Evolutionary conservation across 306 rosid species (phyloP).

Genomic region (Acacia crassicarpa): DNA sequence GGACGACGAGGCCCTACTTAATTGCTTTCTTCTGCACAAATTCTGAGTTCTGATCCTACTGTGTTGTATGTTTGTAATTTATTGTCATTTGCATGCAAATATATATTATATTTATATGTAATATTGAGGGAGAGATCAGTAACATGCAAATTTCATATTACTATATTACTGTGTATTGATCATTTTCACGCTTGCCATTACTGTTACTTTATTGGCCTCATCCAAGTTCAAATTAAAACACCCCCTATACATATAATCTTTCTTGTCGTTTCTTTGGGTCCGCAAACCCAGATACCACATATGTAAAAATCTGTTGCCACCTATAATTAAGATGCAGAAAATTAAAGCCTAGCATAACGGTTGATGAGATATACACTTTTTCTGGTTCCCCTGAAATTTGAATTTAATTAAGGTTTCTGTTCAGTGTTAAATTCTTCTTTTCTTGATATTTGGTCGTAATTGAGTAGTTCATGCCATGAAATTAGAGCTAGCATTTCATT

Average conservation of each 20-base stretch:
- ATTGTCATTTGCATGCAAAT: neutral
- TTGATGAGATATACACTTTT: neutral
- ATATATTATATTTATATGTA: neutral
- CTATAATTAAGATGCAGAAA: neutral
- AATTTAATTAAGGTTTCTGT: neutral
- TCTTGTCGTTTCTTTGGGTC: slow-evolving; percentile 28
- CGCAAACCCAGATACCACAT: neutral
- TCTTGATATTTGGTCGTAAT: neutral
- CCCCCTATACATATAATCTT: neutral
- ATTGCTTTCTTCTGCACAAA: slow-evolving; percentile 28
- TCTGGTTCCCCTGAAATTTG: neutral
- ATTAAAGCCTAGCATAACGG: neutral
- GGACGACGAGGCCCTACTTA: slow-evolving; percentile 39
- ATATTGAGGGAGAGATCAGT: slow-evolving; percentile 4
- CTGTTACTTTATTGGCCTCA: slow-evolving; percentile 24
- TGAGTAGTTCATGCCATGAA: neutral
- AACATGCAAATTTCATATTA: slow-evolving; percentile 39
- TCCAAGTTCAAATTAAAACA: neutral
- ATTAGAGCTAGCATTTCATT: neutral
- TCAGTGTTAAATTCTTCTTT: neutral
- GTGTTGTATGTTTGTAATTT: slow-evolving; percentile 15
- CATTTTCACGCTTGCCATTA: neutral
- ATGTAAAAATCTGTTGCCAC: neutral
- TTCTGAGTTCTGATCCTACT: slow-evolving; percentile 24
- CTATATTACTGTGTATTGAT: slow-evolving; percentile 8